Base-by-base conservation (phyloP, 352 stramenopile genomes). In the Pythium oligandrum region DNA sequence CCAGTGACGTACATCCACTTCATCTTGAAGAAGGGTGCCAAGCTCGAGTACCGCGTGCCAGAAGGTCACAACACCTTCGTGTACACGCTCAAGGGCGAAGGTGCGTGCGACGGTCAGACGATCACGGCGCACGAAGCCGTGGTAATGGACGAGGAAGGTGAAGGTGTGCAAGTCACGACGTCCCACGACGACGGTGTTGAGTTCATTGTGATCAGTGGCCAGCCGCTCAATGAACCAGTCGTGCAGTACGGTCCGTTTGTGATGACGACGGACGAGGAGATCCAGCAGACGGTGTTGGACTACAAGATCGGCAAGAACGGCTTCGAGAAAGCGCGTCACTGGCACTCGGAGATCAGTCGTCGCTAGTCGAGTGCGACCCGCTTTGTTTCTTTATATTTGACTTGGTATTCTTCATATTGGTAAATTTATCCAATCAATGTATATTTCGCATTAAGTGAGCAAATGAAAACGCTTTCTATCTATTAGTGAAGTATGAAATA, bases 161-260 rank as follows among this genome's bases (percentile, higher is more conserved):
- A 74, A 9, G 57, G 64, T 12, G 43, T 76, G 31, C 17, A 35
- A 4, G 40, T 61, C 1, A 39, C 48, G n/a, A 50, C 50, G 2
- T n/a, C 40, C 10, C 55, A 69, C 30, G 38, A 51, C 6, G 67
- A 78, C 2, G 55, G 51, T 3, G 48, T 87, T 1, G 70, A 88
- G 56, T 64, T 81, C 34, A 77, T 87, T 40, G 60, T 86, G 32
- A 70, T 86, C 33, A 73, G 47, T 0, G 74, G 78, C 4, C 11
- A 86, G 55, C 76, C 74, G 10, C 47, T 90, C 4, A 62, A 83
- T 9, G 79, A 90, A 48, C 75, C 72, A 0, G 67, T 88, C 2
- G 68, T 82, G 46, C 78, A 86, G 57, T 72, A 86, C 53, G 78
- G 77, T 12, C 78, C 78, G 4, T 93, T 92, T 59, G 78, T 92